Base-by-base conservation (phyloP, 352 stramenopile genomes). In the Pythium folliculosum region DNA sequence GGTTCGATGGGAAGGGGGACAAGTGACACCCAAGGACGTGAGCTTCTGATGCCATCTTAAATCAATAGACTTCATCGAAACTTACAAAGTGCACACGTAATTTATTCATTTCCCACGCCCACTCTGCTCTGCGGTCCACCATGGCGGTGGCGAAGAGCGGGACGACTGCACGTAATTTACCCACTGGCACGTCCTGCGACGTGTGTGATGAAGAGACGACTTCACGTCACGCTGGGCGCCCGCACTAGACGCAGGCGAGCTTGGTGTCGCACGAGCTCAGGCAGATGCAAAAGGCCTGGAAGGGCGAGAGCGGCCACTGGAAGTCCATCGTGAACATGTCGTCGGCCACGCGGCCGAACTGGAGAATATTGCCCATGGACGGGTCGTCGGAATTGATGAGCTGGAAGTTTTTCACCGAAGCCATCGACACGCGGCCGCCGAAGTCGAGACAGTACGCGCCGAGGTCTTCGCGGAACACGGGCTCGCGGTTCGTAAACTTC, bases 241-340 rank as follows among this genome's bases (percentile, higher is more conserved):
- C 9, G 3, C 7, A 14, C 79, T 84, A 96, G 23, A 95, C 89
- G 56, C 89, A 97, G 6, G 88, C 88, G 57, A 95, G 73, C 72
- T 97, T 97, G 35, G 86, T 95, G 69, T 96, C 84, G 62, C 88
- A 97, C 53, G 84, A 95, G 69, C 86, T 95, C 53, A 97, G 78
- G 72, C 88, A 95, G 63, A 95, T 92, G n/a, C 83, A 76, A 65
- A 97, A 96, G 14, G 89, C 89, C 69, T 95, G 85, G 71, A 95
- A 93, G 19, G 86, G 88, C 47, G 88, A 95, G 21, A 97, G 76
- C 47, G 89, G 88, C 85, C 86, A 93, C 70, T 93, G 82, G 70
- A 95, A 97, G 70, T 97, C 89, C 84, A 97, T 94, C 59, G 88
- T 94, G 63, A 96, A 97, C 80, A 93, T 92, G 72, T 97, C 86